Evolutionary conservation across 1,139 yeast species (phyloP).

Genomic region (Yamadazyma trypodendri): DNA sequence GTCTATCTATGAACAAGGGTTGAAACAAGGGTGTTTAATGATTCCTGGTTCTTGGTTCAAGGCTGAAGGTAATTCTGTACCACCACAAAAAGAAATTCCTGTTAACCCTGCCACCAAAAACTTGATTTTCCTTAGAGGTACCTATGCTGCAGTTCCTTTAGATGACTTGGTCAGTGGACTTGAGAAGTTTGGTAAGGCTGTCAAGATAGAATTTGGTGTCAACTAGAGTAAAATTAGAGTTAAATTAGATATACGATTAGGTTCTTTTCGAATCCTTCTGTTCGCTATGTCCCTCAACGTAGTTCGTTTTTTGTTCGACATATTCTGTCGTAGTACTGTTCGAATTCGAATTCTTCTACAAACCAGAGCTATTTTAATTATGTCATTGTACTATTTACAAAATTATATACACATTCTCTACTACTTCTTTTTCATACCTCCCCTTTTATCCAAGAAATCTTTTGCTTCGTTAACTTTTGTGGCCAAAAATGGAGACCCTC

Average conservation of each 20-base stretch:
- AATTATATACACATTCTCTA: neutral
- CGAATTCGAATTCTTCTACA: too few species aligned
- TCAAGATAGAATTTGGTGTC: constrained; percentile 36
- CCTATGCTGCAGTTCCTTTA: constrained; percentile 80
- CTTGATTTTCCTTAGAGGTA: constrained; percentile 79
- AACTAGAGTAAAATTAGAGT: neutral
- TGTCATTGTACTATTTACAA: constrained; percentile 2
- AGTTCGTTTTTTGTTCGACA: too few species aligned
- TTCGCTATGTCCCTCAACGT: too few species aligned
- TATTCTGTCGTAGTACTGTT: too few species aligned
- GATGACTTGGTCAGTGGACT: constrained; percentile 61
- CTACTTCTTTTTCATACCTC: constrained; percentile 51
- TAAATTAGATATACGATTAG: neutral
- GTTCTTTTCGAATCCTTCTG: too few species aligned
- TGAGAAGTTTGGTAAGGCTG: constrained; percentile 62
- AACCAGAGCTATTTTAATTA: too few species aligned
- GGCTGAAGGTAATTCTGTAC: constrained; percentile 42
- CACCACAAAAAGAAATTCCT: constrained; percentile 50
- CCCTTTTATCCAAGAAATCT: constrained; percentile 85
- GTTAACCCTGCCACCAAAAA: constrained; percentile 34
- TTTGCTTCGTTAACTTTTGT: constrained; percentile 97
- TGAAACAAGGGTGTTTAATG: constrained; percentile 68
- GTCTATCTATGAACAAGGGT: constrained; percentile 61
- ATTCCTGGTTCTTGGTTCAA: constrained; percentile 93
- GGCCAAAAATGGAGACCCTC: constrained; percentile 93